Base-by-base conservation (phyloP, 306 rosid species). In the Prunus mongolica region DNA sequence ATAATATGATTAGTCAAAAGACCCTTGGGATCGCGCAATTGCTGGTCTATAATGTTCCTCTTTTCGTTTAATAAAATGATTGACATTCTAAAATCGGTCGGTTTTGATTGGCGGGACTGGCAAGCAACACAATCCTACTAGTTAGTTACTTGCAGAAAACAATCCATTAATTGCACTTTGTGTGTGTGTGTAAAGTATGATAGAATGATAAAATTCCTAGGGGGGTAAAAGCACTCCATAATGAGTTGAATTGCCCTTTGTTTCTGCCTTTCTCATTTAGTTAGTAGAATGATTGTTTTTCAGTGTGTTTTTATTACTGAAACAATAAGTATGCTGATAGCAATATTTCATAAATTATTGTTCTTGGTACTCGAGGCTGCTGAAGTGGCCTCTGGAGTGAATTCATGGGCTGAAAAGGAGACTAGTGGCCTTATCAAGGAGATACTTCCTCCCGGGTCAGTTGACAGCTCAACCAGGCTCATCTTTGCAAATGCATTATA, bases 341-440 rank as follows among this genome's bases (percentile, higher is more conserved):
- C 6, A 16, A 8, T 77, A 19, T 13, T 77, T 75, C 67, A 13
- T 58, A 14, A 67, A 2, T 64, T 32, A 55, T 71, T 71, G 71
- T 44, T 75, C 56, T 49, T 75, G 69, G 68, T 67, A 68, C 64
- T 69, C 46, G 75, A 95, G 97, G 87, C 93, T n/a, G 78, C 41
- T 75, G 87, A 94, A 82, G 97, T 76, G 82, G 56, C 50, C 2
- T 52, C 74, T 14, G 93, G 85, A 80, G 94, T 92, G 76, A 93
- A 93, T 83, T 77, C 84, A 7, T 93, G 96, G 96, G 91, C 85
- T 2, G 96, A 87, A 77, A 86, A 85, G 76, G 83, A 89, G 90
- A 93, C 96, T 18, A 75, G 75, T 67, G 94, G 94, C 57, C 90
- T 93, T 46, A 84, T 93, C 56, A 83, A 87, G 82, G 79, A 86